Base-by-base conservation (phyloP, 2,329 filamentous ascomycete species). In the Chaetomium sp. region DNA sequence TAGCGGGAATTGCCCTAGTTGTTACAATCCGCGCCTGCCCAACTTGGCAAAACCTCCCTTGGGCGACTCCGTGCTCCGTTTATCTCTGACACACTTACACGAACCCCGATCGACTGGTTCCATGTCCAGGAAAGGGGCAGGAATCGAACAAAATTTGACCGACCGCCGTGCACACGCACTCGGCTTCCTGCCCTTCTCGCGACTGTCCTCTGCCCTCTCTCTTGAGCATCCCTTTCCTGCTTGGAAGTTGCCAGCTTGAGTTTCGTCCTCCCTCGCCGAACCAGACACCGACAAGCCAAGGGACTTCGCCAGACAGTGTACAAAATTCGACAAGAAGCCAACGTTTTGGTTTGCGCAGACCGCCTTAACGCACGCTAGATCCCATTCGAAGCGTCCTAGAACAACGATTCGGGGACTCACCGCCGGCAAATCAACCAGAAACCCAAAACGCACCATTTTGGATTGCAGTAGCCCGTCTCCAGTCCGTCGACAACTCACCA, bases 21-120 rank as follows among this genome's bases (percentile, higher is more conserved):
- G 2, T 2, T 35, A 35, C 33, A 38, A 47, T n/a, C 57, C 42
- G 42, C 29, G 42, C 29, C 50, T 67, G 63, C 65, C 66, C 60
- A 62, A 68, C 65, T 68, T 60, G 67, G 67, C 53, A 62, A 60
- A 35, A 35, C 31, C 53, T 57, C 56, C 64, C 66, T 64, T 68
- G 42, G 50, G 65, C 33, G 38, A 53, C 12, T 35, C 65, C 65
- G 70, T 66, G 63, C 62, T 62, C 60, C 62, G 65, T 67, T 54
- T 64, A 68, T 69, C 65, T 68, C 65, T 62, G 54, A 68, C 67
- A 66, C 47, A 57, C 25, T 53, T 31, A 31, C 56, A 31, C 42
- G 35, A 58, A 35, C 63, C 60, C 65, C 60, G 57, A 64, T 60
- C 53, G 63, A 67, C 55, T 38, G 62, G 61, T 60, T 64, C 63